Base-by-base conservation (phyloP, 305 asterid species). In the Ilex paraguariensis region DNA sequence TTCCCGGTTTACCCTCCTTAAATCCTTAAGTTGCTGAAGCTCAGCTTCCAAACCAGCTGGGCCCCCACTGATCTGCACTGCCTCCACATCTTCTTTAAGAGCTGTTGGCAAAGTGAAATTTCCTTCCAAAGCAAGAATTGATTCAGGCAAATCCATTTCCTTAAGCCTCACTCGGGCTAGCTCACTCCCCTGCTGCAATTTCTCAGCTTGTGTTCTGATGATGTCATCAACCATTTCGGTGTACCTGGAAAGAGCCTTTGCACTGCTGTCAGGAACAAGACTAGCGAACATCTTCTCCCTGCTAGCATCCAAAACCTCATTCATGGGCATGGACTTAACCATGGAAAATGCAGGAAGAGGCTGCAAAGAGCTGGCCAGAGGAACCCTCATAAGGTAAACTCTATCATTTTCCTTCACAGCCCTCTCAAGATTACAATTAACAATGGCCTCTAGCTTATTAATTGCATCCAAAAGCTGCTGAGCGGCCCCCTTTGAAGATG, bases 71-170 rank as follows among this genome's bases (percentile, higher is more conserved):
- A 86, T 78, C 77, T 94, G 97, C 21, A 94, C 96, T 40, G 95
- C 96, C 75, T 90, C 97, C 32, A 84, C 90, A 39, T 90, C 93
- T 75, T 90, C 97, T 77, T 80, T 86, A 42, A 94, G 65, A 58
- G 85, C 67, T 56, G 82, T 57, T 28, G 99, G 97, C 59, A 94
- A 64, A 60, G 73, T 60, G 42, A 70, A 70, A 75, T 82, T 83
- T 60, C 97, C 96, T 79, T 90, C 97, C 81, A 94, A 66, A 58
- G 99, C 84, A 76, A 88, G 91, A 75, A 94, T 77, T 12, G 98
- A 86, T 81, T 90, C 93, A 31, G 99, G 99, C 70, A 94, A 81
- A 72, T 84, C 97, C 97, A 93, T 90, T 80, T 93, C 99, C 78
- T 80, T 93, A 56, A 93, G 84, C 71, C 91, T 90, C 75, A 90